These are phyloP conservation scores for Maudiozyma barnettii DNA, from an alignment of 805 yeast genomes.

Conservation along the genomic window DNA sequence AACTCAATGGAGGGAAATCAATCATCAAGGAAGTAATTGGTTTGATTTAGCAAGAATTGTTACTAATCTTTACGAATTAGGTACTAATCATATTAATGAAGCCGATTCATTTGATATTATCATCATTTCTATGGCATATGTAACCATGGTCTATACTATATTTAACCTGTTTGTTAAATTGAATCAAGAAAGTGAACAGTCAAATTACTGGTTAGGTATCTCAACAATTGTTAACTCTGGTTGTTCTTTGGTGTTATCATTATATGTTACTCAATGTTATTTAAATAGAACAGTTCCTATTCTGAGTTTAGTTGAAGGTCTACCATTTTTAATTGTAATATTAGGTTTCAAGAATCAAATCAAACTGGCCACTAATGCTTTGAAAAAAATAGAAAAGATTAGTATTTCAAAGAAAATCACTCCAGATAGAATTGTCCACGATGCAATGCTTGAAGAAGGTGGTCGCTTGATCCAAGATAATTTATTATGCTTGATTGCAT, in stretches of 20 bases:
- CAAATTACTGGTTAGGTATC: slow-evolving; percentile 79
- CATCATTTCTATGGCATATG: slow-evolving; percentile 68
- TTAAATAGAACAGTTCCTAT: slow-evolving; percentile 57
- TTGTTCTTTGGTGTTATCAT: slow-evolving; percentile 76
- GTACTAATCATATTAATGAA: slow-evolving; percentile 43
- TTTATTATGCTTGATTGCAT: slow-evolving; percentile 58
- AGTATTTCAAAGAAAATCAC: slow-evolving; percentile 27
- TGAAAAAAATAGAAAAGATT: slow-evolving; percentile 29
- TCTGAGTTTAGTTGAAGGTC: slow-evolving; percentile 73
- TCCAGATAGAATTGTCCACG: slow-evolving; percentile 24
- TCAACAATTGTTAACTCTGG: slow-evolving; percentile 70
- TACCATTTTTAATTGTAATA: slow-evolving; percentile 86
- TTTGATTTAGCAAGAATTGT: slow-evolving; percentile 3
- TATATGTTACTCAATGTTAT: slow-evolving; percentile 48
- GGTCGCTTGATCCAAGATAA: slow-evolving; percentile 55
- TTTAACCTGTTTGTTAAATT: slow-evolving; percentile 65
- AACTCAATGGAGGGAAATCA: slow-evolving; percentile 46
- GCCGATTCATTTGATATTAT: slow-evolving; percentile 84
- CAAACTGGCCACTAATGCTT: slow-evolving; percentile 52
- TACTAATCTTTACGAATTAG: slow-evolving; percentile 1
- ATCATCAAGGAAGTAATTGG: background rate
- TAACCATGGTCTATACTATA: slow-evolving; percentile 82
- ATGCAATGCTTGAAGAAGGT: slow-evolving; percentile 31
- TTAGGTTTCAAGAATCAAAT: slow-evolving; percentile 87
- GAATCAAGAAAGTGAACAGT: slow-evolving; percentile 47